Evolutionary conservation across 345 rosid genomes (phyloP), one percentile per base, ranked within the genome.

Genomic region (Zanthoxylum bungeanum): DNA sequence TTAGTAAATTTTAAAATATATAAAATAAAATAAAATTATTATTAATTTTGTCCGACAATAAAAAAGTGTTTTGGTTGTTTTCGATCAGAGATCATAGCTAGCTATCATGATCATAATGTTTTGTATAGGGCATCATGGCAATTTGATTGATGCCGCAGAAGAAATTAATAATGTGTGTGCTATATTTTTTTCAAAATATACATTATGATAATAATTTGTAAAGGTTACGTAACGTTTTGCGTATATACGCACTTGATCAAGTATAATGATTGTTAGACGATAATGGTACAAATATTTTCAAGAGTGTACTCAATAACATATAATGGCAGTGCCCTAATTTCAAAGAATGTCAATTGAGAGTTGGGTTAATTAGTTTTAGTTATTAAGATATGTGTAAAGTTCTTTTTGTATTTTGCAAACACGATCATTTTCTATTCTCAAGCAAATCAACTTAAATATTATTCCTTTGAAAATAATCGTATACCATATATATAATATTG

Each of bases 121-220:
- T n/a, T n/a, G 34, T n/a, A 34, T 34, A 19, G 57, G 0, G 52
- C 69, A 70, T 78, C 59, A 81, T 75, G 80, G 24, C 75, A 50
- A 31, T 22, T 63, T 40, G 50, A 65, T 73, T 73, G 70, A 78
- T 71, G 59, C 59, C 60, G 1, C 5, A 11, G 40, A 31, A 31
- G 21, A 17, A 55, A 44, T 42, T 12, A 28, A 52, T 10, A 27
- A 36, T 50, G 40, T 28, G 40, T 10, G 40, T 44, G 60, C 5
- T 37, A 59, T 7, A 36, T 36, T 1, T 60, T 2, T 63, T 75
- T 82, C 85, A 79, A 77, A 75, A 31, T 60, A 36, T 64, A 36
- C 62, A 82, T 74, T 76, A 82, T 79, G 58, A 71, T 52, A 0
- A 28, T 50, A 31, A n/a, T 36, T 37, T 39, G 46, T 60, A 46